phyloP scores from a whole-genome alignment of 2,329 filamentous ascomycete species.

The Phialophora chinensis region DNA sequence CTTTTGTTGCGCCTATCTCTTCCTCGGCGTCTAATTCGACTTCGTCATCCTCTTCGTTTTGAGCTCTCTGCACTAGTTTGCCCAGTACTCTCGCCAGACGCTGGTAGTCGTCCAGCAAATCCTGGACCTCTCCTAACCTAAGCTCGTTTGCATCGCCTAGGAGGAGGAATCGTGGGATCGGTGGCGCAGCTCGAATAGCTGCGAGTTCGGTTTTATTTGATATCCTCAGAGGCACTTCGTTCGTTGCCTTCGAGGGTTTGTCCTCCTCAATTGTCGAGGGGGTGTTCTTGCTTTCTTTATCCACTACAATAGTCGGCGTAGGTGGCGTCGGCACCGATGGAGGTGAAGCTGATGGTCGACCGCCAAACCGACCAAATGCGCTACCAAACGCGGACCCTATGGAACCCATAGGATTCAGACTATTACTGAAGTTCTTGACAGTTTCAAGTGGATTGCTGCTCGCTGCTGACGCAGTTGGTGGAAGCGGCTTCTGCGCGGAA shows the following conservation, averaged over 20 bases:
- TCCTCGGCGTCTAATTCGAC: background rate
- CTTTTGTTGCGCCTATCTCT: background rate
- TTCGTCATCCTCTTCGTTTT: slow-evolving; percentile 14
- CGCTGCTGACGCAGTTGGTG: slow-evolving; percentile 42
- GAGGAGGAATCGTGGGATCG: slow-evolving; percentile 75
- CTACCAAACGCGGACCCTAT: slow-evolving; percentile 61
- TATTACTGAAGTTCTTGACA: slow-evolving; percentile 78
- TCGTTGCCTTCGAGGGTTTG: slow-evolving; percentile 60
- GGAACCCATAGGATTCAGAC: slow-evolving; percentile 81
- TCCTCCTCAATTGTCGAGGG: slow-evolving; percentile 54
- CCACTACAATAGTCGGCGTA: slow-evolving; percentile 44
- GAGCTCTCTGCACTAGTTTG: slow-evolving; percentile 32
- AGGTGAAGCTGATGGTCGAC: slow-evolving; percentile 48
- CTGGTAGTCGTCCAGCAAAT: slow-evolving; percentile 75
- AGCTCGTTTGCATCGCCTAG: slow-evolving; percentile 72
- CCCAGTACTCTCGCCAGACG: slow-evolving; percentile 60
- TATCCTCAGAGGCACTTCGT: slow-evolving; percentile 42
- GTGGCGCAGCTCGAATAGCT: slow-evolving; percentile 55
- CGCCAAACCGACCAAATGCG: slow-evolving; percentile 67
- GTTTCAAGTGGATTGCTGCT: slow-evolving; percentile 71
- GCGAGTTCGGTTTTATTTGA: slow-evolving; percentile 55
- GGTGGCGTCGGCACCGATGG: slow-evolving; percentile 50
- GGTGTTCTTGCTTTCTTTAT: slow-evolving; percentile 13
- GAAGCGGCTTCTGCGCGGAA: slow-evolving; percentile 38
- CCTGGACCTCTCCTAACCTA: slow-evolving; percentile 73